Base-by-base conservation (phyloP, 2,329 filamentous ascomycete species). In the Colletotrichum falcatum region DNA sequence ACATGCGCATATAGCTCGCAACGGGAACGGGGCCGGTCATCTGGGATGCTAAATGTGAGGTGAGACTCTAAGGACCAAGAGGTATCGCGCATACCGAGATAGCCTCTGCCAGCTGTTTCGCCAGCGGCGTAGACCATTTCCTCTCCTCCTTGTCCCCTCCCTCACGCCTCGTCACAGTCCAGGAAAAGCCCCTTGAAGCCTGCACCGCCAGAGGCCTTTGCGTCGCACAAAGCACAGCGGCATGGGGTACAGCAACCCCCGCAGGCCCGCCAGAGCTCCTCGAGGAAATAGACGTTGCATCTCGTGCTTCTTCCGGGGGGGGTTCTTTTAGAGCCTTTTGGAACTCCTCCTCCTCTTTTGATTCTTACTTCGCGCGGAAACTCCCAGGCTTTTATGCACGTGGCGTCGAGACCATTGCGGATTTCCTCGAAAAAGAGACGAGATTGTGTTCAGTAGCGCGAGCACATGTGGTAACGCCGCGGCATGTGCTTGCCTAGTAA, bases 1-100 rank as follows among this genome's bases (percentile, higher is more conserved):
- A 98, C 91, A 98, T 97, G 79, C 96, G 95, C 96, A 99, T 99
- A 81, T 95, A 99, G 62, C 94, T 92, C 6, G 96, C 95, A 71
- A 99, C 88, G 0, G 96, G 94, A 35, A 98, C 90, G 5, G 96
- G 95, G 0, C 96, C 96, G 14, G 96, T 98, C 49, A 92, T 82
- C 83, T 85, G 65, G 6, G 42, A 37, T 23, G 53, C 23, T 46
- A 18, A 28, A 30, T n/a, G 55, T 72, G 18, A 62, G 71, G 37
- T 7, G 16, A 42, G 16, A 6, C 18, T 46, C 26, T 23, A 11
- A 37, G 33, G 9, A 33, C 12, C 1, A 16, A 28, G 28, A 14
- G 28, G 9, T 18, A 14, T 23, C 35, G 23, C 30, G 72, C 79
- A 65, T 86, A 97, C 95, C 74, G 91, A 91, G 73, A 98, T 97